These are phyloP conservation scores for Casuarina glauca DNA, from an alignment of 306 rosid species.

Conservation along the genomic window DNA sequence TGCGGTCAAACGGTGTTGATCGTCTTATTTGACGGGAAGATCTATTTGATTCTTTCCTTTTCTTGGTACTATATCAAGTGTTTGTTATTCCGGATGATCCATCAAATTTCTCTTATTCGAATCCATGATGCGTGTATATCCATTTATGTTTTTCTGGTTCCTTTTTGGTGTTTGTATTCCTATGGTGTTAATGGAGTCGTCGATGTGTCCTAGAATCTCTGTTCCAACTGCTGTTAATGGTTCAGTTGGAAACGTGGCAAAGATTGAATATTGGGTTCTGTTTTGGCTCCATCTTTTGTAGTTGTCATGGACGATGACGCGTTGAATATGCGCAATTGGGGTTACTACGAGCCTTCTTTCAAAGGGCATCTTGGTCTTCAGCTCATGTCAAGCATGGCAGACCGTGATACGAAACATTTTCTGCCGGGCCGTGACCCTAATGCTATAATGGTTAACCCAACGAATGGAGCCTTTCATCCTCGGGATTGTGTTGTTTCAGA, in stretches of 20 bases:
- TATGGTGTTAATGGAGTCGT: slow-evolving; percentile 1
- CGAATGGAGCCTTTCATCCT: slow-evolving; percentile 59
- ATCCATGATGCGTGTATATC: background rate
- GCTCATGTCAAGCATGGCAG: slow-evolving; percentile 84
- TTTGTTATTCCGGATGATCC: background rate
- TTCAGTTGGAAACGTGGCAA: slow-evolving; percentile 22
- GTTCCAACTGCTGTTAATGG: slow-evolving; percentile 22
- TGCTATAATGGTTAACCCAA: slow-evolving; percentile 40
- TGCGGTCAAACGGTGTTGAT: slow-evolving; percentile 19
- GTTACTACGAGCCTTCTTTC: slow-evolving; percentile 80
- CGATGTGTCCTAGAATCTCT: slow-evolving; percentile 1
- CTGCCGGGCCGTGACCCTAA: slow-evolving; percentile 71
- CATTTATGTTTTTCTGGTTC: background rate
- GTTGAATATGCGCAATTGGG: slow-evolving; percentile 94
- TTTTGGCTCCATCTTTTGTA: slow-evolving; percentile 41
- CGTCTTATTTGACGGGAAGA: slow-evolving; percentile 3
- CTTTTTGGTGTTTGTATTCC: background rate
- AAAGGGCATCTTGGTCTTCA: slow-evolving; percentile 89
- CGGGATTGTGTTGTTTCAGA: slow-evolving; percentile 69
- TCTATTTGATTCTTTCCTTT: slow-evolving; percentile 9
- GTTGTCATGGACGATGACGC: slow-evolving; percentile 92
- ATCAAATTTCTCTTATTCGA: background rate
- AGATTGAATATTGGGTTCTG: slow-evolving; percentile 21
- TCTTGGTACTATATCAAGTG: background rate
- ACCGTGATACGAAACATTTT: slow-evolving; percentile 71